Conservation (phyloP, 2,329 filamentous ascomycete genomes). For the Alternaria ethzedia region DNA sequence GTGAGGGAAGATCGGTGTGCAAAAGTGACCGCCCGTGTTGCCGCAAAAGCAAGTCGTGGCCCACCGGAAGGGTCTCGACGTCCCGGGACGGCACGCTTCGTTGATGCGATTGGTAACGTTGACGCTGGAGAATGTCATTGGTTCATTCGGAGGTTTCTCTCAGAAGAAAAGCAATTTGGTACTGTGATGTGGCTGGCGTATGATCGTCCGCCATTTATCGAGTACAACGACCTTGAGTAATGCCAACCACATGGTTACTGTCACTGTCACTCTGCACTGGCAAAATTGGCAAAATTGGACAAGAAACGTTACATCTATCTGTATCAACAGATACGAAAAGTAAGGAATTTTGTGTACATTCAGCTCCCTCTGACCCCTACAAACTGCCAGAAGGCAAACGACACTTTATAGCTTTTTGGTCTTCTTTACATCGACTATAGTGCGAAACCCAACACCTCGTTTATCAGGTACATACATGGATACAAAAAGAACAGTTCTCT, state of each 20-base stretch:
- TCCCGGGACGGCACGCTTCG: not conserved
- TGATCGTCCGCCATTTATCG: not conserved
- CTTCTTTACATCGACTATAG: not conserved
- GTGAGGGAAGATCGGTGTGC: not conserved
- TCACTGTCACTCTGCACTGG: not conserved
- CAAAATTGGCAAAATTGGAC: not conserved
- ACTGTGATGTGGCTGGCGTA: not conserved
- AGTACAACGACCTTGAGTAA: not conserved
- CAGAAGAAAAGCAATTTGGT: not conserved
- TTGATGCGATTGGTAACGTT: not conserved
- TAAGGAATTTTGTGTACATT: not conserved
- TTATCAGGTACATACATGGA: not conserved
- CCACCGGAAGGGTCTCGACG: not conserved
- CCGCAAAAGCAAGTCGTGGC: not conserved
- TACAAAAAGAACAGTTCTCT: not conserved
- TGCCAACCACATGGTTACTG: not conserved
- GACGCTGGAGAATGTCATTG: not conserved
- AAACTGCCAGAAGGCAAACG: not conserved
- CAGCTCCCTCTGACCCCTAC: not conserved
- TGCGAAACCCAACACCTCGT: not conserved
- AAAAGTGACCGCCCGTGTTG: not conserved
- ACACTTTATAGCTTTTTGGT: not conserved
- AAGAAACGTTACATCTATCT: not conserved
- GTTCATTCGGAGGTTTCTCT: not conserved
- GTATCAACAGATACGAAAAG: not conserved